Evolutionary conservation across 257 asterid genomes (phyloP).

Genomic region (Linderniella brevidens): DNA sequence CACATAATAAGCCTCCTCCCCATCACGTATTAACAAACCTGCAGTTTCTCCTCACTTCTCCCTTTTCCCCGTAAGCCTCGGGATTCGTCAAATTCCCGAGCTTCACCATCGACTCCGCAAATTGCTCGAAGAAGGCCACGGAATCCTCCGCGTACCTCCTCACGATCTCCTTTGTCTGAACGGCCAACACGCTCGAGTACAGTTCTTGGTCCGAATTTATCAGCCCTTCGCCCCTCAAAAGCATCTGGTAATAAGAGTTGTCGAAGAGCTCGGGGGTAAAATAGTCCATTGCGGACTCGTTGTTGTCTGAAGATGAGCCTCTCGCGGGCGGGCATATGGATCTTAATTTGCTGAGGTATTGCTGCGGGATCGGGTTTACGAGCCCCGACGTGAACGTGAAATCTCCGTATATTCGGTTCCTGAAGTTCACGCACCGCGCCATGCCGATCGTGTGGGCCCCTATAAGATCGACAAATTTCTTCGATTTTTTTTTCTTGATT

Average conservation of each 20-base stretch:
- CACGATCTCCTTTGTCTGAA: constrained; percentile 51
- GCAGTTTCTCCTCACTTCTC: constrained; percentile 78
- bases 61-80: constrained; percentile 35
- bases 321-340: constrained; percentile 39
- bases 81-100: constrained; percentile 61
- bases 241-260: constrained; percentile 54
- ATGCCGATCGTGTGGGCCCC: constrained; percentile 93
- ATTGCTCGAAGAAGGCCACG: constrained; percentile 67
- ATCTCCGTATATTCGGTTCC: constrained; percentile 69
- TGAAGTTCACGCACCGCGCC: constrained; percentile 73
- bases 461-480: constrained; percentile 11
- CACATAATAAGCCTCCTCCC: too few species aligned
- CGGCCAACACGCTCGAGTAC: constrained; percentile 49
- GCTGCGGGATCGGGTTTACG: constrained; percentile 24
- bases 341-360: constrained; percentile 31
- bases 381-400: constrained; percentile 22
- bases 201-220: constrained; percentile 65
- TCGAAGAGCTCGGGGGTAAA: constrained; percentile 54
- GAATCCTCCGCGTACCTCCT: constrained; percentile 42
- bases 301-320: constrained; percentile 26
- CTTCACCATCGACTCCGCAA: constrained; percentile 77
- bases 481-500: not conserved
- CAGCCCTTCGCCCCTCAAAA: constrained; percentile 52
- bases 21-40: constrained; percentile 71
- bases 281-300: constrained; percentile 66